Base-by-base conservation (phyloP, 1,284 basidiomycete genomes). In the Flammula alnicola region DNA sequence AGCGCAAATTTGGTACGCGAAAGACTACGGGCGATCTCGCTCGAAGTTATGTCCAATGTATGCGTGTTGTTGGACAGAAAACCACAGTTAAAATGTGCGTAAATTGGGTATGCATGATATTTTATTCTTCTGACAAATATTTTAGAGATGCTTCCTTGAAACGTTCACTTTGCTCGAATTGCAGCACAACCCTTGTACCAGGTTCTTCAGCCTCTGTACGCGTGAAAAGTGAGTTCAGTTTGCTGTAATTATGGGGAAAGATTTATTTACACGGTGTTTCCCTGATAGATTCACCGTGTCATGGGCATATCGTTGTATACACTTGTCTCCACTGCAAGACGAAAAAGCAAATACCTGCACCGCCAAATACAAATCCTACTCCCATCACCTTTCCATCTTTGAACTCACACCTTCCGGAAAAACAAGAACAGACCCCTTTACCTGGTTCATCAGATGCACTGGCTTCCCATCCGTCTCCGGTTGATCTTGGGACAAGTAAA, bases 111-210 rank as follows among this genome's bases (percentile, higher is more conserved):
- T 23, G 11, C 17, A n/a, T 40, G 5, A 6, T 5, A 17, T 23
- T 26, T n/a, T 38, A 36, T 35, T 52, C 27, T 31, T 37, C 43
- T 49, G 5, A 46, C n/a, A 5, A 52, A 39, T 10, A 8, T n/a
- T n/a, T 7, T 26, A 93, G 91, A 61, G 91, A 93, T 63, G 90
- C 91, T 0, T 73, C 77, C 2, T 75, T 93, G 16, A 93, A 93
- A 64, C 83, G 91, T 11, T 83, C 84, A 0, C 60, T 92, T 9
- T 93, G 91, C 69, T 81, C 79, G 62, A 72, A 73, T 2, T 93
- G 91, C 61, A 76, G 79, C 47, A 67, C 73, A 0, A 73, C 87
- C 1, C 73, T 93, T 4, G 62, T 91, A 1, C 85, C 88, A 1
- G 91, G 91, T 7, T 56, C 77, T 2, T 85, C 86, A 0, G 78